phyloP scores from a whole-genome alignment of 106 monocot genomes.

The Dendrobium chrysotoxum region DNA sequence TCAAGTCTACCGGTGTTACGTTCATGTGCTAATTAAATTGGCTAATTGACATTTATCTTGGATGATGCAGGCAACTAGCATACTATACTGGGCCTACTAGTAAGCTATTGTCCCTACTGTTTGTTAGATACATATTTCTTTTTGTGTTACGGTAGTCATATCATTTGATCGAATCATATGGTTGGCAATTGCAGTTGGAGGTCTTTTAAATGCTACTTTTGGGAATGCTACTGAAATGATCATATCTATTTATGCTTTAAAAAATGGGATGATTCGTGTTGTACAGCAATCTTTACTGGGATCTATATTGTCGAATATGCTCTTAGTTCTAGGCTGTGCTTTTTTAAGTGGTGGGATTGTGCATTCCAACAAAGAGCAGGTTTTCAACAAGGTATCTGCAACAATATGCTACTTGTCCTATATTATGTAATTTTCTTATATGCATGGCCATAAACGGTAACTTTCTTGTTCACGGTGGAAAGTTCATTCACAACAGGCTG shows the following conservation, averaged over 20 bases:
- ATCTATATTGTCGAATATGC: slow-evolving; percentile 97
- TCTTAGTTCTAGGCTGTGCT: slow-evolving; percentile 93
- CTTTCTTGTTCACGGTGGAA: slow-evolving; percentile 4
- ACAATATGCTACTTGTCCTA: neutral
- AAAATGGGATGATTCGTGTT: slow-evolving; percentile 92
- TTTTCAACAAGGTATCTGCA: slow-evolving; percentile 76
- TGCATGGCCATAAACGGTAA: neutral
- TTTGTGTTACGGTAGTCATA: neutral
- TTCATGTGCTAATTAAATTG: neutral
- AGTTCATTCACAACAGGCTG: slow-evolving; percentile 45
- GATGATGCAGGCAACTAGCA: slow-evolving; percentile 72
- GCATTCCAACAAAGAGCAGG: slow-evolving; percentile 72
- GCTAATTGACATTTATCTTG: slow-evolving; percentile 14
- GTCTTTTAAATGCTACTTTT: slow-evolving; percentile 97
- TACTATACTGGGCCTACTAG: slow-evolving; percentile 86
- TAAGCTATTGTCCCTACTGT: slow-evolving; percentile 13
- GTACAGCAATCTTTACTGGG: slow-evolving; percentile 96
- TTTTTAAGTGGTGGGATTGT: slow-evolving; percentile 86
- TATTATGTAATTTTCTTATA: neutral
- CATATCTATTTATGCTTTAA: slow-evolving; percentile 92
- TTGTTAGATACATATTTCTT: neutral
- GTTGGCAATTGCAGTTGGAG: slow-evolving; percentile 55
- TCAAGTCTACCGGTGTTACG: neutral
- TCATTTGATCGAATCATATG: neutral
- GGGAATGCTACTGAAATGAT: slow-evolving; percentile 99